These are phyloP conservation scores for Luffa aegyptiaca DNA, from an alignment of 306 rosid genomes.

Conservation along the genomic window DNA sequence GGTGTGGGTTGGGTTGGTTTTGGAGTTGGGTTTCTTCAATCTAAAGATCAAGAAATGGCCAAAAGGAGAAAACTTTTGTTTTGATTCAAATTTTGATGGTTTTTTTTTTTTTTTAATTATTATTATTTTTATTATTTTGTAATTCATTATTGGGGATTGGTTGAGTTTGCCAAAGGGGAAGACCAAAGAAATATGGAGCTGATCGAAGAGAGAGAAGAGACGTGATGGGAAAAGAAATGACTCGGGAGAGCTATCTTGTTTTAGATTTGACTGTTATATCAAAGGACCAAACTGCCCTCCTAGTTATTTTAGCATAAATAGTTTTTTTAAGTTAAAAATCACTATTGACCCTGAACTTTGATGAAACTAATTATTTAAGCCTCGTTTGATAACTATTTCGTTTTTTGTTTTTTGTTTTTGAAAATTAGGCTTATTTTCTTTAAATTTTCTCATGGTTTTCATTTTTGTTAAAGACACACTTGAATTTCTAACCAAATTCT, in stretches of 20 bases:
- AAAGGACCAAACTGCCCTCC: neutral
- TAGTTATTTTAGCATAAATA: neutral
- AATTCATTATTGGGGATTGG: neutral
- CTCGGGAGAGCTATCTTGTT: neutral
- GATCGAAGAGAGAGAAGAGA: neutral
- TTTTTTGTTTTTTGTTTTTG: too few species aligned
- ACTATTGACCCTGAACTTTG: too few species aligned
- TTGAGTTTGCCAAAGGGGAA: neutral
- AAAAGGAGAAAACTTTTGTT: neutral
- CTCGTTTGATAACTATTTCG: too few species aligned
- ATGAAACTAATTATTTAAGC: too few species aligned
- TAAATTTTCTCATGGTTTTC: too few species aligned
- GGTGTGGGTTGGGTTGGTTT: neutral
- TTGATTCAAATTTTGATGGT: neutral
- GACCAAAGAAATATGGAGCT: neutral
- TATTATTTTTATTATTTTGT: neutral
- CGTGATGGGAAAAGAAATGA: neutral
- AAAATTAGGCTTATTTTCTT: too few species aligned
- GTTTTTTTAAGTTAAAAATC: too few species aligned
- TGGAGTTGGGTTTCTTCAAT: neutral
- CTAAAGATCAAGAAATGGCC: neutral
- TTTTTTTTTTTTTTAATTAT: neutral
- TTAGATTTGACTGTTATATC: neutral
- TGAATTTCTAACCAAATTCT: too few species aligned
- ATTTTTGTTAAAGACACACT: too few species aligned